Conservation (phyloP, 148 eudicot species). For the Chenopodium album region DNA sequence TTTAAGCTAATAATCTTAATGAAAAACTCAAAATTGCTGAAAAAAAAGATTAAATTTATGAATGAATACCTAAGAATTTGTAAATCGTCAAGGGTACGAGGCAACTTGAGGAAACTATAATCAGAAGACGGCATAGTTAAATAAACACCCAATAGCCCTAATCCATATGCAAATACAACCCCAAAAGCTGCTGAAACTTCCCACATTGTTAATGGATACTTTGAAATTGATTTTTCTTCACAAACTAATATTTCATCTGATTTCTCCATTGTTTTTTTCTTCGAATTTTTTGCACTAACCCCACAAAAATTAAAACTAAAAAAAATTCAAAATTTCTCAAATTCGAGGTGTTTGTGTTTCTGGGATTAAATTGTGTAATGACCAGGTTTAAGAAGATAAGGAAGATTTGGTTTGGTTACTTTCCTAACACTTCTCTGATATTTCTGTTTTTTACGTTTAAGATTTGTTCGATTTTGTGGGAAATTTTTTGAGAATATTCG, state of each 20-base stretch:
- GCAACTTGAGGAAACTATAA: slow-evolving; percentile 95
- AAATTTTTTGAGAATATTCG: slow-evolving; percentile 8
- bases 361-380: not conserved
- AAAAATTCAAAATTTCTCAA: not conserved
- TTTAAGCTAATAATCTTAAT: slow-evolving; percentile 1
- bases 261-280: slow-evolving; percentile 25
- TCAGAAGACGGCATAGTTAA: slow-evolving; percentile 88
- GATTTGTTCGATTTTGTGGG: not conserved
- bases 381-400: not conserved
- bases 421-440: slow-evolving; percentile 24
- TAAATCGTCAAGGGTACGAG: slow-evolving; percentile 69
- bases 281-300: not conserved
- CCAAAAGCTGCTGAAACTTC: slow-evolving; percentile 61
- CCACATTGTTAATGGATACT: slow-evolving; percentile 66
- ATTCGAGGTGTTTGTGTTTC: not conserved
- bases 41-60: not conserved
- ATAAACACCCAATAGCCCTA: slow-evolving; percentile 67
- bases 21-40: not conserved
- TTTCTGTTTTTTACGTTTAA: slow-evolving; percentile 5
- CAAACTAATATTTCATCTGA: slow-evolving; percentile 25
- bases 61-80: slow-evolving; percentile 66
- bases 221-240: slow-evolving; percentile 25
- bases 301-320: not conserved
- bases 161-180: slow-evolving; percentile 54
- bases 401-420: slow-evolving; percentile 9